Percentiles rank a stretch among this genome's conserved stretches.
These are phyloP conservation scores for Diaporthe capsici DNA, from an alignment of 2,329 filamentous ascomycete genomes.

Conservation along the genomic window DNA sequence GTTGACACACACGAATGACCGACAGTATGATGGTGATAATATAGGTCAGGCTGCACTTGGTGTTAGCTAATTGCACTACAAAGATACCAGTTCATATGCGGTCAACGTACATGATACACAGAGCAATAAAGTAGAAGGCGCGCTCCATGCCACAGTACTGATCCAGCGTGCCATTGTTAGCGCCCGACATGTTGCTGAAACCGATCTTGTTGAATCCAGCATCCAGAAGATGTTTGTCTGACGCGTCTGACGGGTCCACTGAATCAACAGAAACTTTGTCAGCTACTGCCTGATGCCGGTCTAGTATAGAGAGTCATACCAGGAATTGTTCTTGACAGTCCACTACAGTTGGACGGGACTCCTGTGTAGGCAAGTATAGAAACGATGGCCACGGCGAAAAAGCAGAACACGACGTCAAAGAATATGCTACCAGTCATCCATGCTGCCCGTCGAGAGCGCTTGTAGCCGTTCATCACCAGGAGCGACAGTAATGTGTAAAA, in stretches of 20 bases:
- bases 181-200: conserved; percentile 49
- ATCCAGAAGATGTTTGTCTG: neutral
- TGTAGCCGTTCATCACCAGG: conserved; percentile 50
- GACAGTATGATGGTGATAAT: conserved; percentile 49
- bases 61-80: neutral
- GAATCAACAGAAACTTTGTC: neutral
- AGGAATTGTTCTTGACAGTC: conserved; percentile 46
- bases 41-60: conserved; percentile 47
- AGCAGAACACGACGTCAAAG: conserved; percentile 51
- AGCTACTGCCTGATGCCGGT: conserved; percentile 41
- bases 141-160: conserved; percentile 51
- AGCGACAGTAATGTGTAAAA: conserved; percentile 52
- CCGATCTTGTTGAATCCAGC: conserved; percentile 48
- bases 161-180: conserved; percentile 48
- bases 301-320: neutral
- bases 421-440: conserved; percentile 49
- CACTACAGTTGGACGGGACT: conserved; percentile 52
- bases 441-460: conserved; percentile 44
- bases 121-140: conserved; percentile 51
- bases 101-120: conserved; percentile 49
- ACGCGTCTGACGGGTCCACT: conserved; percentile 8
- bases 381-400: conserved; percentile 51
- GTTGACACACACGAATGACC: conserved; percentile 49
- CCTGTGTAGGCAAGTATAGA: conserved; percentile 52
- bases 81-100: neutral